Evolutionary conservation across 1,284 basidiomycete genomes (phyloP), one percentile per base, ranked within the genome.

Genomic region (Caloboletus firmus): DNA sequence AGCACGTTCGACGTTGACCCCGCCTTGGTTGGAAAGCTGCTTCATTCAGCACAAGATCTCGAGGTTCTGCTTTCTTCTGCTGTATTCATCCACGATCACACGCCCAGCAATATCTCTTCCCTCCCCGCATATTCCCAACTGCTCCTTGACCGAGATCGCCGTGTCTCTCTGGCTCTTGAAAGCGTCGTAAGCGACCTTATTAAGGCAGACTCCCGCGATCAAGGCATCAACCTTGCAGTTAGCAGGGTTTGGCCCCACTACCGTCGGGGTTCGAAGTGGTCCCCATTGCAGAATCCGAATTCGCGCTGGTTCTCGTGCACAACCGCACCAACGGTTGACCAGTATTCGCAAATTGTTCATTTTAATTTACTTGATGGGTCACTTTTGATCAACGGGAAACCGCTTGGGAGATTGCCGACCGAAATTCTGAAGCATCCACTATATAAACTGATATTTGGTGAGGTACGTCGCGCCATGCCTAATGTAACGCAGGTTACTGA

Each of bases 321-420:
- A 11, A 69, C 65, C 4, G 58, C 63, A 4, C 30, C 52, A 10
- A 34, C 53, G n/a, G 18, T 11, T 0, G 26, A 8, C 3, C 48
- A 60, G 24, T 42, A 35, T 8, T 41, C 59, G 12, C 66, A 71
- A 31, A 31, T 18, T 7, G 63, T 81, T 0, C 69, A 74, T 52
- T 58, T 75, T 17, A 72, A 82, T 50, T 26, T 79, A 11, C 43
- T 45, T 0, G 60, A 70, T 28, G 80, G 79, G 10, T 51, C 55
- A 7, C 64, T 82, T 5, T 62, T 79, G 9, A 67, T 81, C 8
- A 63, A 76, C 32, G 79, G 78, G 0, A 69, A 70, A 45, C 67
- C 73, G 1, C 52, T 77, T 2, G 72, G 73, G 8, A 66, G 72
- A 30, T 64, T 81, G 20, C 77, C 80, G 0, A 46, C 31, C 0